Conservation (phyloP, 495 filamentous ascomycete species). For the Penicillium paxilli region DNA sequence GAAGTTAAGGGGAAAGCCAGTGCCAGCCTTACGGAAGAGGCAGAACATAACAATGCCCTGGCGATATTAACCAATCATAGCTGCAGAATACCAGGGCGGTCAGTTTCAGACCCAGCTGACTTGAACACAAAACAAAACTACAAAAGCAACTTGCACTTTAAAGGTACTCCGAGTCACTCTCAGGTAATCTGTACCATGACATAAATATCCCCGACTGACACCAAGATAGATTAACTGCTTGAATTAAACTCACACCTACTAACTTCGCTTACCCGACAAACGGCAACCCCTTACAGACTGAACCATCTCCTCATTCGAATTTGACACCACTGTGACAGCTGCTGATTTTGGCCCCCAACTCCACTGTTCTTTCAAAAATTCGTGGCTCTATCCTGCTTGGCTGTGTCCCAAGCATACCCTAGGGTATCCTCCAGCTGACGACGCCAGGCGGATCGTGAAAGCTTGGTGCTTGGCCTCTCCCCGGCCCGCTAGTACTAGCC, state of each 20-base stretch:
- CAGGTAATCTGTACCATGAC: no score
- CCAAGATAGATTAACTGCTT: no score
- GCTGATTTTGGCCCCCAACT: background rate
- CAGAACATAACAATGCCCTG: slow-evolving; percentile 22
- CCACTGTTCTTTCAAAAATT: background rate
- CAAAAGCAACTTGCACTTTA: no score
- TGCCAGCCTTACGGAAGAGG: slow-evolving; percentile 22
- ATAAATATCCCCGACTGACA: no score
- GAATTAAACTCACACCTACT: no score
- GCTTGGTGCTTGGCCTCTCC: slow-evolving; percentile 7
- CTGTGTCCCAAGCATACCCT: background rate
- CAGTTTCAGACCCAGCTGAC: no score
- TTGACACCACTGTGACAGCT: background rate
- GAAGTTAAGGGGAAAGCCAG: slow-evolving; percentile 27
- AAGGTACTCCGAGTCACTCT: no score
- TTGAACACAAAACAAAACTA: no score
- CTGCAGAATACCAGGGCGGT: slow-evolving; percentile 10
- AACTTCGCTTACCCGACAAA: no score
- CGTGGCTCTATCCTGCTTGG: background rate
- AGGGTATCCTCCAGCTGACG: slow-evolving; percentile 2
- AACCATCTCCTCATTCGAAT: no score
- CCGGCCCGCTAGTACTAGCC: background rate
- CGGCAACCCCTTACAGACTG: no score
- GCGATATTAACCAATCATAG: slow-evolving; percentile 20
- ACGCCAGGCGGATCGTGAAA: slow-evolving; percentile 7